Percentiles rank a stretch among this genome's conserved stretches.
These are phyloP conservation scores for Amauroascus verrucosus DNA, from an alignment of 2,329 filamentous ascomycete species.

Conservation along the genomic window DNA sequence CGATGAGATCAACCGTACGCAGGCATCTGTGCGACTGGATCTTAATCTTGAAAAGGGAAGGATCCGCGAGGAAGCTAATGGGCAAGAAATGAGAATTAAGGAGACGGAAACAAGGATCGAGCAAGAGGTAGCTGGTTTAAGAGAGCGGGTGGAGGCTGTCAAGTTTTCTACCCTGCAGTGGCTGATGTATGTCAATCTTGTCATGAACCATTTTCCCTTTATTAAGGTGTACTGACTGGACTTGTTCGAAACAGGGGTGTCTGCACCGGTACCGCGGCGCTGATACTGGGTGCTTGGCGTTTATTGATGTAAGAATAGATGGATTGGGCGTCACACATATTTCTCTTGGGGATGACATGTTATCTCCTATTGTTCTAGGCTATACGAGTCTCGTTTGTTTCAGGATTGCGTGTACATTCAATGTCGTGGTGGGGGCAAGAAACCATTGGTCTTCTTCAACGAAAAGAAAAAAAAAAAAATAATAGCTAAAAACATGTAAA, in stretches of 20 bases:
- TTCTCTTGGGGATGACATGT: not conserved
- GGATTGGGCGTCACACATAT: not conserved
- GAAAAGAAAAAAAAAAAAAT: not conserved
- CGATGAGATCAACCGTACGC: conserved; percentile 89
- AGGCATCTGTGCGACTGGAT: conserved; percentile 84
- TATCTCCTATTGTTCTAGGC: not conserved
- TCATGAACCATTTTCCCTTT: not conserved
- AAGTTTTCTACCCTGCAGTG: conserved; percentile 98
- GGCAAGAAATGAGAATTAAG: conserved; percentile 95
- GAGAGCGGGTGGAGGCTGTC: conserved; percentile 89
- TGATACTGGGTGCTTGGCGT: conserved; percentile 58
- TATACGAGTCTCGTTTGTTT: conserved; percentile 3
- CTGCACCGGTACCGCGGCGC: conserved; percentile 54
- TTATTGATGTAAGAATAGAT: conserved; percentile 46
- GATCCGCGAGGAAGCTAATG: conserved; percentile 90
- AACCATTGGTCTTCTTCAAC: not conserved
- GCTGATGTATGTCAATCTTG: conserved; percentile 69
- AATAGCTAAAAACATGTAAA: not conserved
- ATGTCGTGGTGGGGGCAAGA: not conserved
- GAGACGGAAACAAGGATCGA: conserved; percentile 98
- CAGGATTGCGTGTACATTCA: not conserved
- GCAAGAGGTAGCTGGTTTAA: conserved; percentile 82
- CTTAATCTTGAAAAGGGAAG: conserved; percentile 93
- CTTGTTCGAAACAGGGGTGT: conserved; percentile 42
- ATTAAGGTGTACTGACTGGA: conserved; percentile 21